Base-by-base conservation (phyloP, 352 stramenopile genomes). In the Phytophthora syringae region DNA sequence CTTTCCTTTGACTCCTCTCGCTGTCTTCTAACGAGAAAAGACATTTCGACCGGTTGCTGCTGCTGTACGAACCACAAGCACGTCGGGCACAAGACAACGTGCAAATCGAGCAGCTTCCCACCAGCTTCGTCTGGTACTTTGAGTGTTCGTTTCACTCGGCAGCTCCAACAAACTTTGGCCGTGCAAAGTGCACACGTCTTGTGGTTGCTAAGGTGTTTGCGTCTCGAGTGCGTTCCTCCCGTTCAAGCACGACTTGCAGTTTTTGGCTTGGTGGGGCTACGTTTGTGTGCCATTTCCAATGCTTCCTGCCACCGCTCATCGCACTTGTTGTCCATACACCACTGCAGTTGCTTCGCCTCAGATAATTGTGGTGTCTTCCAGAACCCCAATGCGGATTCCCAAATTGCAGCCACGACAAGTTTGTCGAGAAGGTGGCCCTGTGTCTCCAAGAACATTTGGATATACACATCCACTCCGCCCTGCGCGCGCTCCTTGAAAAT, bases 251-350 rank as follows among this genome's bases (percentile, higher is more conserved):
- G 45, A 52, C 18, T 42, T 20, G 27, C 48, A 53, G 27, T 53
- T n/a, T 16, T 47, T 15, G 16, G 18, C 4, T 44, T 39, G 20
- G 15, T 16, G 22, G 20, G 37, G 16, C 4, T 32, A 7, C 15
- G 10, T 18, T 43, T 44, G 39, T 25, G 20, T 32, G 45, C 44
- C 37, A 43, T 15, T 16, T 43, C 37, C 37, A 43, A 43, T 27
- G 11, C 34, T 24, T 56, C 21, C 24, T 64, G 28, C n/a, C 32
- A 37, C 10, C 45, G 32, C 55, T 50, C 43, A 20, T 30, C 24
- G 45, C 32, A 32, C 21, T 64, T 55, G 44, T 56, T 55, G 3
- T 57, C 55, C 21, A 64, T 64, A 34, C 55, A 64, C 45, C 55
- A 64, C 45, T 56, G 44, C 55, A 64, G 27, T 24, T 64, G 56